A percentile compares a stretch with the other conserved stretches of the same genome.
These are phyloP conservation scores for Exophiala calicioides DNA, from an alignment of 2,329 filamentous ascomycete genomes.

Conservation along the genomic window DNA sequence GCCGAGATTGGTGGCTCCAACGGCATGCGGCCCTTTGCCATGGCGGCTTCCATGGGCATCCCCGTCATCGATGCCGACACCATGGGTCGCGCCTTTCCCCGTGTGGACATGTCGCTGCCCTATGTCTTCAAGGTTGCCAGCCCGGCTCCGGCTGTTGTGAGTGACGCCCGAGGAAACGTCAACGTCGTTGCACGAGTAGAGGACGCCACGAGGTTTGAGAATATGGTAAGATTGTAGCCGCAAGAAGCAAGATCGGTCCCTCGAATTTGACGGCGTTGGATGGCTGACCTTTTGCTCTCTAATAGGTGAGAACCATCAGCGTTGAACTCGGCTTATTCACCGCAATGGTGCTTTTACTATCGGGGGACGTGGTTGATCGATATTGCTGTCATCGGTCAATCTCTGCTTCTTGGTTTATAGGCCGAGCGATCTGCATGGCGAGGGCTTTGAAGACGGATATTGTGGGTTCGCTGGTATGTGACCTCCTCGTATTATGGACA, in stretches of 20 bases:
- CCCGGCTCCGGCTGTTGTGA: background rate
- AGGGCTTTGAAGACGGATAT: too few species aligned
- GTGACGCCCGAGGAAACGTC: constrained; percentile 41
- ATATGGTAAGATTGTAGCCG: constrained; percentile 30
- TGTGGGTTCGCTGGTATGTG: too few species aligned
- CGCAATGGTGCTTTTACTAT: too few species aligned
- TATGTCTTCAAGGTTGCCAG: background rate
- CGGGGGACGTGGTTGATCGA: too few species aligned
- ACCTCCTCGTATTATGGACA: too few species aligned
- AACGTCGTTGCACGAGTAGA: constrained; percentile 48
- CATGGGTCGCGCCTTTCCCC: constrained; percentile 36
- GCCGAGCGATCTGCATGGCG: too few species aligned
- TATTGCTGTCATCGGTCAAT: too few species aligned
- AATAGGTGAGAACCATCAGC: too few species aligned
- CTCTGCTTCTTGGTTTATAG: too few species aligned
- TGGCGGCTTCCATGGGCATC: constrained; percentile 44
- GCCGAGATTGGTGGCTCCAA: constrained; percentile 57
- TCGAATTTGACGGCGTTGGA: too few species aligned
- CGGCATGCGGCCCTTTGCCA: constrained; percentile 61
- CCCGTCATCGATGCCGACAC: constrained; percentile 48
- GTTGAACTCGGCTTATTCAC: too few species aligned
- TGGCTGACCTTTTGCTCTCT: too few species aligned
- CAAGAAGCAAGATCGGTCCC: constrained; percentile 42
- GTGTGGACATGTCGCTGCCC: constrained; percentile 1
- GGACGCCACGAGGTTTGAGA: constrained; percentile 41